A percentile compares a stretch with the other conserved stretches of the same genome.
Conservation (phyloP, 768 basidiomycete genomes). For the Psilocybe azurescens region DNA sequence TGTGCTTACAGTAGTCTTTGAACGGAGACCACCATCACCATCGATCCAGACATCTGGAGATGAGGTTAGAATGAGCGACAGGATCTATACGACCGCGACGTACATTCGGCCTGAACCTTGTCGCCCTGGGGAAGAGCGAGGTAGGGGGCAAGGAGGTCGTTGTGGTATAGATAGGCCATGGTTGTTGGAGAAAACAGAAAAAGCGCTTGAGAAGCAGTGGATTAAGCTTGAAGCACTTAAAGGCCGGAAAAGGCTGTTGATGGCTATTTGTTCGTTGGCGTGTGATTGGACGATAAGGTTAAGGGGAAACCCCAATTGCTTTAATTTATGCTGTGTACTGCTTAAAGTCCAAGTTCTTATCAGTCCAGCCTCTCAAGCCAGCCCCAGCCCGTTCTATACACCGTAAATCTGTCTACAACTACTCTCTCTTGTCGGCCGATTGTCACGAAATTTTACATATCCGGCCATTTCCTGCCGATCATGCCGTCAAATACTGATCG, state of each 20-base stretch:
- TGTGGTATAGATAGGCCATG: conserved; percentile 58
- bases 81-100: conserved; percentile 27
- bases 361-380: conserved; percentile 14
- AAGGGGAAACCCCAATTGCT: not conserved
- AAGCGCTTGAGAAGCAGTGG: conserved; percentile 26
- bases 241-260: conserved; percentile 31
- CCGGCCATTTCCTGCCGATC: conserved; percentile 1
- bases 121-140: conserved; percentile 89
- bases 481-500: not conserved
- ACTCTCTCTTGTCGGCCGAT: conserved; percentile 6
- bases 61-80: conserved; percentile 23
- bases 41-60: conserved; percentile 95
- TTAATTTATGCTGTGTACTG: conserved; percentile 1
- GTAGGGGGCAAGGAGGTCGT: conserved; percentile 89
- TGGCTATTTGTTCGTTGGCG: conserved; percentile 32
- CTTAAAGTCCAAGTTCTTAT: not conserved
- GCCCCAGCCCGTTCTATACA: not conserved
- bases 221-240: conserved; percentile 27
- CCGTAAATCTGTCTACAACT: not conserved
- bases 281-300: conserved; percentile 53
- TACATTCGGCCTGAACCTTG: conserved; percentile 95
- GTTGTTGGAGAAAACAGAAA: conserved; percentile 25
- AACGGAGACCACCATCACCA: conserved; percentile 92
- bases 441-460: conserved; percentile 6
- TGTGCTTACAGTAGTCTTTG: conserved; percentile 86